A percentile compares a stretch with the other conserved stretches of the same genome.
Conservation (phyloP, 352 stramenopile genomes). For the Globisporangium canariense region DNA sequence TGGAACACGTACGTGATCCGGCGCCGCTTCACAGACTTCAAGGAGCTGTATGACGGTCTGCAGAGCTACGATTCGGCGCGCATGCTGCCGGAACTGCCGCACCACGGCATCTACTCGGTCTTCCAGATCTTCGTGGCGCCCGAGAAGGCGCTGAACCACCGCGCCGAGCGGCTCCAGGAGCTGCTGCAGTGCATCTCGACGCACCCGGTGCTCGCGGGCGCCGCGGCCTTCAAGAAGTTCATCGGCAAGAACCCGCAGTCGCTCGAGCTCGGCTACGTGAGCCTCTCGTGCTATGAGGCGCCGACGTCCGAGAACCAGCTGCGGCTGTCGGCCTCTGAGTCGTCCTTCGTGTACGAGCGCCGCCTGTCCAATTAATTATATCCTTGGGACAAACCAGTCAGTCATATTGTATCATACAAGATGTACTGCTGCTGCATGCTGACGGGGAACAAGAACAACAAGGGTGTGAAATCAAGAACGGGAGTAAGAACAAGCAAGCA, state of each 20-base stretch:
- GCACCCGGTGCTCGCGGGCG: constrained; percentile 44
- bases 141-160: constrained; percentile 49
- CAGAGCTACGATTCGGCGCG: constrained; percentile 25
- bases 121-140: constrained; percentile 67
- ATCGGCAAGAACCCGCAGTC: constrained; percentile 72
- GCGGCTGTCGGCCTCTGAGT: constrained; percentile 19
- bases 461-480: not conserved
- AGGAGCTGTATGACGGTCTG: constrained; percentile 58
- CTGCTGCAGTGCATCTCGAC: constrained; percentile 56
- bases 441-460: not conserved
- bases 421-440: not conserved
- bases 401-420: not conserved
- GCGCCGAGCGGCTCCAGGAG: constrained; percentile 49
- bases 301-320: constrained; percentile 37
- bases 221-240: constrained; percentile 46
- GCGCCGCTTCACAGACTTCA: constrained; percentile 76
- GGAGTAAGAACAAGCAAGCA: not conserved
- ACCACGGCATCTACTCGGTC: constrained; percentile 63
- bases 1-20: constrained; percentile 62
- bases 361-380: constrained; percentile 10
- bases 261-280: constrained; percentile 65
- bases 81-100: constrained; percentile 42
- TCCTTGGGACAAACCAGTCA: not conserved
- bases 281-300: constrained; percentile 64
- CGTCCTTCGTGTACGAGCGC: constrained; percentile 17